Conservation (phyloP, 2,329 filamentous ascomycete genomes). For the Ophiostoma angusticollis region DNA sequence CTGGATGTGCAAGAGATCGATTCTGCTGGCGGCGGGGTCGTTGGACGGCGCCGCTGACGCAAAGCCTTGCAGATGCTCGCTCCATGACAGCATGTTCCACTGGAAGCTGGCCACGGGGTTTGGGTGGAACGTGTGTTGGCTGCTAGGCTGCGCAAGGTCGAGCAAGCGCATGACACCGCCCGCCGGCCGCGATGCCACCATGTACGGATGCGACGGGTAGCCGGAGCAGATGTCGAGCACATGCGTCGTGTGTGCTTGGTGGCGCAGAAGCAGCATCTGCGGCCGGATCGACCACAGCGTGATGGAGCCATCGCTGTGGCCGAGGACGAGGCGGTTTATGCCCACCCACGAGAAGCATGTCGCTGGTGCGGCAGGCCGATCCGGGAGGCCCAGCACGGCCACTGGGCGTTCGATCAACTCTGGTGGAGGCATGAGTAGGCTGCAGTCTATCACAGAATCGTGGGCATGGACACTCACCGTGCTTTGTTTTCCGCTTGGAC, state of each 20-base stretch:
- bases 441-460: too few species aligned
- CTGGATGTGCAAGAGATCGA: slow-evolving; percentile 40
- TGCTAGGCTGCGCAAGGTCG: slow-evolving; percentile 39
- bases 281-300: slow-evolving; percentile 44
- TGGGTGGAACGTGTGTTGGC: slow-evolving; percentile 40
- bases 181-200: slow-evolving; percentile 42
- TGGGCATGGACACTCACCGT: slow-evolving; percentile 24
- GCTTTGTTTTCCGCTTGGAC: slow-evolving; percentile 15
- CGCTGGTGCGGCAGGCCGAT: slow-evolving; percentile 35
- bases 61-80: slow-evolving; percentile 42
- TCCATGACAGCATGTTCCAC: slow-evolving; percentile 40
- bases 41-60: slow-evolving; percentile 39
- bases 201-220: slow-evolving; percentile 42
- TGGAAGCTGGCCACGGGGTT: slow-evolving; percentile 38
- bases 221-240: slow-evolving; percentile 42
- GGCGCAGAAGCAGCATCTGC: slow-evolving; percentile 33
- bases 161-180: slow-evolving; percentile 40
- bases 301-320: slow-evolving; percentile 44
- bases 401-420: slow-evolving; percentile 33
- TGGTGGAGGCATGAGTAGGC: slow-evolving; percentile 15
- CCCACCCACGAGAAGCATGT: slow-evolving; percentile 43
- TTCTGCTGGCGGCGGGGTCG: slow-evolving; percentile 37
- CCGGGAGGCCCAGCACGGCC: slow-evolving; percentile 29
- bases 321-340: slow-evolving; percentile 40
- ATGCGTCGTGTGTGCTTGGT: slow-evolving; percentile 39